Conservation (phyloP, 495 filamentous ascomycete genomes). For the Trypethelium eluteriae region DNA sequence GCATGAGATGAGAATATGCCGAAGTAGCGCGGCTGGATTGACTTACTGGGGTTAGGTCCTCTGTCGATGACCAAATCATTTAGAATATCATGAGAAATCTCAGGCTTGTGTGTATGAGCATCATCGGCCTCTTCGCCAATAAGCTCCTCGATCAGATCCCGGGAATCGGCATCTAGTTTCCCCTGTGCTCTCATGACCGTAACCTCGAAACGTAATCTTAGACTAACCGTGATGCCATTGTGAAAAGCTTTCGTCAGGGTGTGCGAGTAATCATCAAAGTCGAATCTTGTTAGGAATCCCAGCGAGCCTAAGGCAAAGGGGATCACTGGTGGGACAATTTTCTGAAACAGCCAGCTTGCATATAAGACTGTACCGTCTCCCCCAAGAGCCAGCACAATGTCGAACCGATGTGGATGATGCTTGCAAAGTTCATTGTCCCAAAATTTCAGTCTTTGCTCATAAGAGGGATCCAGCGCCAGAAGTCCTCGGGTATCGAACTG, state of each 20-base stretch:
- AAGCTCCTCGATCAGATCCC: conserved; percentile 80
- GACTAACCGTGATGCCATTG: conserved; percentile 80
- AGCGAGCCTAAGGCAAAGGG: conserved; percentile 87
- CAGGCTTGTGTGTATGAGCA: conserved; percentile 70
- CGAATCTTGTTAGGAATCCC: conserved; percentile 94
- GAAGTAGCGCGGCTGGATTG: conserved; percentile 14
- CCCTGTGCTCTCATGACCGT: conserved; percentile 81
- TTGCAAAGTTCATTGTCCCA: conserved; percentile 76
- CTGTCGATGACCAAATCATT: conserved; percentile 90
- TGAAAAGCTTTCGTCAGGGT: conserved; percentile 65
- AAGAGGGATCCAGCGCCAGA: conserved; percentile 48
- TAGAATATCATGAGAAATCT: conserved; percentile 75
- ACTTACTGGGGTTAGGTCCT: conserved; percentile 78
- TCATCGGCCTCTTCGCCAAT: conserved; percentile 77
- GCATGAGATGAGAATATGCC: not conserved
- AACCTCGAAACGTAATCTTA: conserved; percentile 84
- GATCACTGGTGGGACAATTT: conserved; percentile 88
- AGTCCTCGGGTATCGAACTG: conserved; percentile 63
- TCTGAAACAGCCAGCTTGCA: conserved; percentile 92
- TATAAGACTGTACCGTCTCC: conserved; percentile 95
- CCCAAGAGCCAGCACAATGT: conserved; percentile 90
- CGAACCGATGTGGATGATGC: conserved; percentile 75
- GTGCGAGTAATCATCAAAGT: conserved; percentile 65
- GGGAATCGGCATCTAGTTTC: conserved; percentile 17
- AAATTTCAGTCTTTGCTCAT: conserved; percentile 58